Conservation (phyloP, 352 stramenopile species). For the Globisporangium rhizosaccharum region DNA sequence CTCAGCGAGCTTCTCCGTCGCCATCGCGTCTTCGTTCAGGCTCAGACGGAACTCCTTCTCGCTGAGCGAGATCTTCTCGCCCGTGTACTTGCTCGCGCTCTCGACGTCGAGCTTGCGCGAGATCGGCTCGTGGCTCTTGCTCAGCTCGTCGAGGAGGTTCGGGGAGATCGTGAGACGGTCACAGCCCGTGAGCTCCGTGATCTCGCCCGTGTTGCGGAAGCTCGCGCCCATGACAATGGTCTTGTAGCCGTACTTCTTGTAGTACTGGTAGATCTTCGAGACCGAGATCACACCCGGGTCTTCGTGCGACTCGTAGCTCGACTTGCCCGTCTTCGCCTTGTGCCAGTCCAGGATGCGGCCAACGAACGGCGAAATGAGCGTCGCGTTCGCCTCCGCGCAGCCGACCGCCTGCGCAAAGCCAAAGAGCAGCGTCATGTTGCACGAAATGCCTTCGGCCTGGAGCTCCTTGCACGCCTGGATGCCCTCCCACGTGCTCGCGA, state of each 20-base stretch:
- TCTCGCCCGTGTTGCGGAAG: slow-evolving; percentile 96
- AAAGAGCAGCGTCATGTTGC: slow-evolving; percentile 99
- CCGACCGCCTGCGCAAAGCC: slow-evolving; percentile 95
- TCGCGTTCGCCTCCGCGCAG: slow-evolving; percentile 92
- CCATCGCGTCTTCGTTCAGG: slow-evolving; percentile 98
- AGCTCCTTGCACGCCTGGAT: slow-evolving; percentile 96
- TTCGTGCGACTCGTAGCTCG: slow-evolving; percentile 89
- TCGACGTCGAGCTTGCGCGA: slow-evolving; percentile 84
- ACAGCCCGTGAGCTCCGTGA: slow-evolving; percentile 94
- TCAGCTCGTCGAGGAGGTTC: slow-evolving; percentile 91
- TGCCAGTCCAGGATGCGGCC: slow-evolving; percentile 98
- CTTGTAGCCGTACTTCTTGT: slow-evolving; percentile 97
- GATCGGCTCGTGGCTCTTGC: slow-evolving; percentile 63
- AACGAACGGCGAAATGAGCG: slow-evolving; percentile 96
- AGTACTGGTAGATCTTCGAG: slow-evolving; percentile 97
- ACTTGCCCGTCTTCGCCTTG: slow-evolving; percentile 91
- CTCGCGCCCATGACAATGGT: slow-evolving; percentile 95
- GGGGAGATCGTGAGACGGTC: slow-evolving; percentile 98
- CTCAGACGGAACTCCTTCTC: slow-evolving; percentile 97
- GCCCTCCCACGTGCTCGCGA: slow-evolving; percentile 97
- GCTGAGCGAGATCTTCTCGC: slow-evolving; percentile 76
- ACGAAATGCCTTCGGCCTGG: slow-evolving; percentile 96
- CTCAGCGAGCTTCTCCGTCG: slow-evolving; percentile 96
- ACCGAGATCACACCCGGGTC: slow-evolving; percentile 97
- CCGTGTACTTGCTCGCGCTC: slow-evolving; percentile 61